Evolutionary conservation across 768 basidiomycete species (phyloP).

Genomic region (Calocybe gangraenosa): DNA sequence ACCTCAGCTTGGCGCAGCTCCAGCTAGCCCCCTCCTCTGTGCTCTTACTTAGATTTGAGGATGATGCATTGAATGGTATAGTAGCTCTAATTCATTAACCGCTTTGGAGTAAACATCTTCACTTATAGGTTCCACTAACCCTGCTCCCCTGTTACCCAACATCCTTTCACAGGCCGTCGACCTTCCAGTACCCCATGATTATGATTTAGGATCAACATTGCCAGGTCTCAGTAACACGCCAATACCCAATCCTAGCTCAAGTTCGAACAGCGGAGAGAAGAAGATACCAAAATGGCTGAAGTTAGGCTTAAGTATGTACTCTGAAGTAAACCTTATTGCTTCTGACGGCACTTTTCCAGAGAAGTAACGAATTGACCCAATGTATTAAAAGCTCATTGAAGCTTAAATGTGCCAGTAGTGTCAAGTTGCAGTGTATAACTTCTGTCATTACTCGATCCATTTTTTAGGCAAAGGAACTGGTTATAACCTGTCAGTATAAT

Average conservation of each 20-base stretch:
- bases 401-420: no score
- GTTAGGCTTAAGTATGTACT: constrained; percentile 50
- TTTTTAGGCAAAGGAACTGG: no score
- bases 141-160: constrained; percentile 60
- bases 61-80: constrained; percentile 67
- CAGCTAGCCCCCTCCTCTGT: constrained; percentile 79
- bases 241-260: constrained; percentile 3
- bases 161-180: constrained; percentile 60
- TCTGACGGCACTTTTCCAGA: constrained; percentile 8
- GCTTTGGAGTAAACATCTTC: neutral
- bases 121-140: constrained; percentile 41
- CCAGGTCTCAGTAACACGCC: constrained; percentile 7
- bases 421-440: no score
- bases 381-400: no score
- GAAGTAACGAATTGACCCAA: constrained; percentile 12
- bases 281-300: constrained; percentile 84
- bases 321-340: neutral
- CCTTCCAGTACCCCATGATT: constrained; percentile 53
- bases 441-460: no score
- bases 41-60: constrained; percentile 71
- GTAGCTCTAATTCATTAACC: constrained; percentile 6
- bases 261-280: constrained; percentile 29
- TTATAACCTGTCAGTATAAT: no score
- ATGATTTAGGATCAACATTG: constrained; percentile 14
- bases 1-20: constrained; percentile 63